A percentile compares a stretch with the other conserved stretches of the same genome.
Evolutionary conservation across 140 eudicot genomes (phyloP).

Genomic region (Anethum foeniculum): DNA sequence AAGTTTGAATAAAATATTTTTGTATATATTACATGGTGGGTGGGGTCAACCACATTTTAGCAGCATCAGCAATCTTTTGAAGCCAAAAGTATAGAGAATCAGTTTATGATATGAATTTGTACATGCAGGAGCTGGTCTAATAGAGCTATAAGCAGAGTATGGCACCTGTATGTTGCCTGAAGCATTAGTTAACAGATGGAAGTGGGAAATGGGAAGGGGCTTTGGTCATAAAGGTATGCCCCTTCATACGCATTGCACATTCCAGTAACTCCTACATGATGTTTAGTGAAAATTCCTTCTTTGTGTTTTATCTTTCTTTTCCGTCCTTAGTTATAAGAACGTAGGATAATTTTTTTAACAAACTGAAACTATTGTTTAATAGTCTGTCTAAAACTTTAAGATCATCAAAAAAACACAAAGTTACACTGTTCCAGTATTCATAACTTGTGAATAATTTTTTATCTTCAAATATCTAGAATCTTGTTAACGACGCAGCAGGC

Average conservation of each 20-base stretch:
- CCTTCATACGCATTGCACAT: not conserved
- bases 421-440: not conserved
- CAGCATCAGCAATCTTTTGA: not conserved
- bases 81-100: not conserved
- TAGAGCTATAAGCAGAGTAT: not conserved
- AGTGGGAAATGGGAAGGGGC: not conserved
- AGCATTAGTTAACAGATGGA: not conserved
- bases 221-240: conserved; percentile 13
- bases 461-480: too few relatives aligned
- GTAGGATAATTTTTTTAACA: not conserved
- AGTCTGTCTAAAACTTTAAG: not conserved
- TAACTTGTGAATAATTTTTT: not conserved
- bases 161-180: not conserved
- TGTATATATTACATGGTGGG: not conserved
- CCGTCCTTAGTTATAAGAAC: not conserved
- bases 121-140: conserved; percentile 12
- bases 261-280: not conserved
- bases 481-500: not conserved
- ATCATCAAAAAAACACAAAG: not conserved
- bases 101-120: not conserved
- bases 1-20: not conserved
- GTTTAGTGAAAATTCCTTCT: not conserved
- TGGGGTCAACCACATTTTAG: not conserved
- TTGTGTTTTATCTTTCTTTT: not conserved
- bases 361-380: not conserved